Conservation (phyloP, 306 rosid species). For the Pterocarpus santalinus region DNA sequence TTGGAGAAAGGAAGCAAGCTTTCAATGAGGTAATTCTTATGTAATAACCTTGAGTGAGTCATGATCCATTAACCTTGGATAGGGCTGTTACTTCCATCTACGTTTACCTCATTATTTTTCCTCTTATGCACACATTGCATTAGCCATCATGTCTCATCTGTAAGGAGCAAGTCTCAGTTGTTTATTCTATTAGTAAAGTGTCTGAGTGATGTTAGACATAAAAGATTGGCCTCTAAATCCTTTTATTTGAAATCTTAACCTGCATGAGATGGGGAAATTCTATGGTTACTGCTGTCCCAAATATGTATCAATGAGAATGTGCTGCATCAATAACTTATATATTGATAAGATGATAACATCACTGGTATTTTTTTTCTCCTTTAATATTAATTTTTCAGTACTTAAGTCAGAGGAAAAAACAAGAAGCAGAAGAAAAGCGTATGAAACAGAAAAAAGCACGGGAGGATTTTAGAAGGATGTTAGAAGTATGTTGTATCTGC, state of each 20-base stretch:
- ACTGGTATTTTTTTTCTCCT: slow-evolving; percentile 8
- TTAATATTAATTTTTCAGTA: slow-evolving; percentile 56
- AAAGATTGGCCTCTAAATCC: slow-evolving; percentile 10
- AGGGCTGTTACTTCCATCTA: slow-evolving; percentile 5
- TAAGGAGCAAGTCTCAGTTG: slow-evolving; percentile 20
- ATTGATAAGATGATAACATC: neutral
- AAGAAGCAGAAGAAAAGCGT: slow-evolving; percentile 84
- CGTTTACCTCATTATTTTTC: neutral
- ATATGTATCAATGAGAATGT: slow-evolving; percentile 6
- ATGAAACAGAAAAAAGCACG: slow-evolving; percentile 80
- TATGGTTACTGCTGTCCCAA: neutral
- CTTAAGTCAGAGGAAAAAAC: slow-evolving; percentile 80
- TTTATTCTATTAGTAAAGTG: neutral
- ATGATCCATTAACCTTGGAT: slow-evolving; percentile 14
- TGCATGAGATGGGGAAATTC: slow-evolving; percentile 12
- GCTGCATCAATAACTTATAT: slow-evolving; percentile 26
- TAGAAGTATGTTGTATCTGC: slow-evolving; percentile 73
- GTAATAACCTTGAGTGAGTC: slow-evolving; percentile 37
- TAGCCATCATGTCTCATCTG: slow-evolving; percentile 11
- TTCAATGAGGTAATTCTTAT: slow-evolving; percentile 80
- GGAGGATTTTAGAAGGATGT: slow-evolving; percentile 89
- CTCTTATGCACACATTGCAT: slow-evolving; percentile 1
- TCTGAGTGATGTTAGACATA: neutral
- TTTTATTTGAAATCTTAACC: slow-evolving; percentile 6
- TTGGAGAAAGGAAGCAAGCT: slow-evolving; percentile 96